These are phyloP conservation scores for Ascoidea asiatica DNA, from an alignment of 805 yeast genomes.

Conservation along the genomic window DNA sequence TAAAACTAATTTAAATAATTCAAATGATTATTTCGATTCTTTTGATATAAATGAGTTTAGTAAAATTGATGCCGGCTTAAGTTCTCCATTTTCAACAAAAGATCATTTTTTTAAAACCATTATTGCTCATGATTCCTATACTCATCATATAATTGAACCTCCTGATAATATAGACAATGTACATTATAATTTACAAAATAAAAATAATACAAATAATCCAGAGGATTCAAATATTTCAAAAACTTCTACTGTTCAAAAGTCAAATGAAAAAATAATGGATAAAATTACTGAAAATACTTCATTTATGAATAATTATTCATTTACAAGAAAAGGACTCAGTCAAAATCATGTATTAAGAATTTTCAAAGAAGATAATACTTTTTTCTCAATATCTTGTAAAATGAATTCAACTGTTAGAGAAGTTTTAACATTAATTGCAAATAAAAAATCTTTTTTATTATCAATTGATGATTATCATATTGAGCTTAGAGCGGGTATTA, in stretches of 20 bases:
- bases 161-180: too few relatives aligned
- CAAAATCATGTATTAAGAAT: constrained; percentile 33
- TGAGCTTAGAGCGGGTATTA: constrained; percentile 60
- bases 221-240: background rate
- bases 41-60: too few relatives aligned
- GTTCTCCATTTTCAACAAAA: too few relatives aligned
- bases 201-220: too few relatives aligned
- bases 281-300: constrained; percentile 21
- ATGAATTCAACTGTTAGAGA: constrained; percentile 67
- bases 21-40: too few relatives aligned
- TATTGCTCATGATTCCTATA: too few relatives aligned
- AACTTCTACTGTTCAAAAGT: background rate
- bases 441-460: constrained; percentile 64
- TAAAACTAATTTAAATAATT: too few relatives aligned
- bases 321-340: background rate
- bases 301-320: too few relatives aligned
- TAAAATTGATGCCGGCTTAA: too few relatives aligned
- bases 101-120: too few relatives aligned
- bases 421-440: constrained; percentile 44
- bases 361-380: constrained; percentile 71
- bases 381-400: constrained; percentile 70
- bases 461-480: constrained; percentile 60
- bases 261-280: constrained; percentile 14
- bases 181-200: too few relatives aligned
- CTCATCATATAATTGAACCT: too few relatives aligned